A percentile compares a stretch with the other conserved stretches of the same genome.
Evolutionary conservation across 257 asterid species (phyloP).

Genomic region (Plantago elongata): DNA sequence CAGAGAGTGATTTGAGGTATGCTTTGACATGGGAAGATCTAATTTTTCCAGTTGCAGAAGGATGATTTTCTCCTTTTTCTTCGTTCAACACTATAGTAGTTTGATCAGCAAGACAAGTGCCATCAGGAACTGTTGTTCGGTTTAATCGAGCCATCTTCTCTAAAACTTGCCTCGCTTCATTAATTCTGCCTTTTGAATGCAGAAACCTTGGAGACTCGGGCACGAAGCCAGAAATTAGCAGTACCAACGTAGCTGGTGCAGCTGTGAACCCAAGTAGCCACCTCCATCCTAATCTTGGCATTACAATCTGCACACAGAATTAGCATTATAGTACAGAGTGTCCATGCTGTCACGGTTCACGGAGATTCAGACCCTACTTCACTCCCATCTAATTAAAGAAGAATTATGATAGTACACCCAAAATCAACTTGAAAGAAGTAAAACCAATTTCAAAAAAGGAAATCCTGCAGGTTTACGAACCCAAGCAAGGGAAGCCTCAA

Average conservation of each 20-base stretch:
- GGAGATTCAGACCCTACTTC: too few relatives aligned
- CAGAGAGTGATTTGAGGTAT: slow-evolving; percentile 29
- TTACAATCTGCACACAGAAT: slow-evolving; percentile 30
- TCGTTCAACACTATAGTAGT: background rate
- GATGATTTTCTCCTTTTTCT: slow-evolving; percentile 20
- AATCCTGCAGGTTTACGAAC: slow-evolving; percentile 21
- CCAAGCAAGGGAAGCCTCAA: slow-evolving; percentile 54
- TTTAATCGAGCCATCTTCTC: slow-evolving; percentile 35
- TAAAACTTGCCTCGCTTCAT: slow-evolving; percentile 38
- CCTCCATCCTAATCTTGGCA: slow-evolving; percentile 51
- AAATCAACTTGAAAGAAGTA: too few relatives aligned
- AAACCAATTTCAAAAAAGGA: too few relatives aligned
- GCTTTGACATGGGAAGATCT: background rate
- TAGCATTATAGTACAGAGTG: too few relatives aligned
- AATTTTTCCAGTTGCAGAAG: slow-evolving; percentile 20
- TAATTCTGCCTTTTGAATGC: slow-evolving; percentile 34
- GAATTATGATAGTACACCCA: too few relatives aligned
- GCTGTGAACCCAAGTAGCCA: slow-evolving; percentile 42
- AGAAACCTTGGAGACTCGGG: slow-evolving; percentile 60
- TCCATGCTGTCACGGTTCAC: too few relatives aligned
- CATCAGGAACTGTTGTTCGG: slow-evolving; percentile 31
- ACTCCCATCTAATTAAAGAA: too few relatives aligned
- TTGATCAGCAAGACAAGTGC: slow-evolving; percentile 32
- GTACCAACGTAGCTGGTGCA: slow-evolving; percentile 35
- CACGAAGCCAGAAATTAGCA: slow-evolving; percentile 24